These are phyloP conservation scores for Plasmodium inui DNA, from an alignment of 169 alveolate species.

Conservation along the genomic window DNA sequence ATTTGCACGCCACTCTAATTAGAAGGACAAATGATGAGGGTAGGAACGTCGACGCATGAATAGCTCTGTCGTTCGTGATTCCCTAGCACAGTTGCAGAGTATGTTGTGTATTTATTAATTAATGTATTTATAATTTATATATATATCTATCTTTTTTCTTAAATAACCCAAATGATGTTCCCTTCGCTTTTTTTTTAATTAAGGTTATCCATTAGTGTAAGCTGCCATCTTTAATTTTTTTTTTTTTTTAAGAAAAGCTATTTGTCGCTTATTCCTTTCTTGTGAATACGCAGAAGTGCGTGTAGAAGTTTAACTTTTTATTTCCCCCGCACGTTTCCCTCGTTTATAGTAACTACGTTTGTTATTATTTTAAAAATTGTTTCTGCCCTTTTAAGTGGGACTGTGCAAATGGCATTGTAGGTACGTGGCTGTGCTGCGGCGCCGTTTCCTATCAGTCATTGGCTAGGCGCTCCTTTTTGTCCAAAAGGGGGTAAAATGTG, in stretches of 20 bases:
- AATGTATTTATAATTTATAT: neutral
- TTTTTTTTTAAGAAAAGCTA: neutral
- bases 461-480: neutral
- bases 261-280: neutral
- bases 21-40: conserved; percentile 22
- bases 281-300: neutral
- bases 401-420: neutral
- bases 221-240: neutral
- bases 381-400: conserved; percentile 1
- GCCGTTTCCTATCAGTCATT: neutral
- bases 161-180: neutral
- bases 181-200: neutral
- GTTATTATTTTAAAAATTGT: conserved; percentile 5
- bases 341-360: neutral
- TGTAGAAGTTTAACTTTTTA: neutral
- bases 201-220: neutral
- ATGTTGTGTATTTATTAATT: neutral
- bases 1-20: conserved; percentile 68
- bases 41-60: neutral
- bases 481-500: neutral
- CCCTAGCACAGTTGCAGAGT: neutral
- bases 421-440: neutral
- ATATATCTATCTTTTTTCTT: neutral
- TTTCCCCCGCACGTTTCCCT: neutral
- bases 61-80: neutral